phyloP scores from a whole-genome alignment of 331 rosid species.

The Quercus tomentella region DNA sequence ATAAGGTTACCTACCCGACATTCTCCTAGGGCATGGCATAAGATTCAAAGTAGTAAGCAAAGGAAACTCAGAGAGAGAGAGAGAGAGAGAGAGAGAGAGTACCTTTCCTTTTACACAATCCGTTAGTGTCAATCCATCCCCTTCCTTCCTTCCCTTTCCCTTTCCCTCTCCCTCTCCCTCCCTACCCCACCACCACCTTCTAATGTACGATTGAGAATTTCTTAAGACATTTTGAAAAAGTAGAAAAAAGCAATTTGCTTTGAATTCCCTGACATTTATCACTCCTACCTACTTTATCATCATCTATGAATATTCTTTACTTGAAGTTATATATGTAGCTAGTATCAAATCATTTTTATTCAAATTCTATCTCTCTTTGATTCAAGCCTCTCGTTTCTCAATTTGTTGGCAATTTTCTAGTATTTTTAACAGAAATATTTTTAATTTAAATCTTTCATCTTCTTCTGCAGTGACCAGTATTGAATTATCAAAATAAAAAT shows the following conservation, averaged over 20 bases:
- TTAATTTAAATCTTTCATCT: too few species aligned
- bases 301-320: neutral
- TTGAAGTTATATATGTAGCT: neutral
- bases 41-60: slow-evolving; percentile 48
- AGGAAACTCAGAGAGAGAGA: neutral
- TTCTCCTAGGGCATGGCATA: slow-evolving; percentile 38
- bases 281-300: neutral
- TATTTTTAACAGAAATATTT: too few species aligned
- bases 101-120: slow-evolving; percentile 29
- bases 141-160: slow-evolving; percentile 1
- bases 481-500: too few species aligned
- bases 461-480: too few species aligned
- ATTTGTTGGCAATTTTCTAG: too few species aligned
- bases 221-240: neutral
- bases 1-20: slow-evolving; percentile 13
- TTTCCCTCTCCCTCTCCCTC: neutral
- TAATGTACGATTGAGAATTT: neutral
- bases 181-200: slow-evolving; percentile 20
- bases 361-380: too few species aligned
- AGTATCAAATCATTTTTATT: too few species aligned
- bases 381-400: too few species aligned
- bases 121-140: neutral
- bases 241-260: neutral
- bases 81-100: neutral
- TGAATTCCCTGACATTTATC: neutral